These are phyloP conservation scores for Gossypium thurberi DNA, from an alignment of 345 rosid species.

Conservation along the genomic window DNA sequence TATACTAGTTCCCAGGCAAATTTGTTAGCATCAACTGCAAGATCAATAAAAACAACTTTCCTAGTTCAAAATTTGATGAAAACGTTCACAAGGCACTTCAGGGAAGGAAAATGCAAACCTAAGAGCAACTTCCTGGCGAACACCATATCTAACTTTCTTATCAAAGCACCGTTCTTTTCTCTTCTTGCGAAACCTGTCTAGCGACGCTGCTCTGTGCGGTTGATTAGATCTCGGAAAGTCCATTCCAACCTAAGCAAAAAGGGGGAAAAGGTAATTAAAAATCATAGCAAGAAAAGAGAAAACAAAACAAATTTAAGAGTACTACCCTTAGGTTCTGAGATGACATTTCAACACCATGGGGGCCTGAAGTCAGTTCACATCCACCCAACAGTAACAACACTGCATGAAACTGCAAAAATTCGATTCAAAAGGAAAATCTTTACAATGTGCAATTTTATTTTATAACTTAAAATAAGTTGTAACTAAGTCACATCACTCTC, in stretches of 20 bases:
- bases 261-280: background rate
- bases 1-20: background rate
- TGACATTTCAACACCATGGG: slow-evolving; percentile 46
- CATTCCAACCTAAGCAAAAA: slow-evolving; percentile 34
- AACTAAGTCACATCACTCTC: background rate
- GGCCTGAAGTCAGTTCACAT: slow-evolving; percentile 60
- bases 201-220: slow-evolving; percentile 83
- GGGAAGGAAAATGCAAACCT: slow-evolving; percentile 37
- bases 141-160: slow-evolving; percentile 90
- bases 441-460: background rate
- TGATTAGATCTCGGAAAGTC: slow-evolving; percentile 65
- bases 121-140: slow-evolving; percentile 95
- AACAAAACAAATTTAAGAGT: background rate
- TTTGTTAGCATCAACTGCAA: background rate
- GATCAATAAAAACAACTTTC: background rate
- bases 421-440: background rate
- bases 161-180: slow-evolving; percentile 86
- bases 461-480: background rate
- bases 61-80: background rate
- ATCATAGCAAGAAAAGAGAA: slow-evolving; percentile 3
- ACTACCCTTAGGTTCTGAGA: slow-evolving; percentile 55
- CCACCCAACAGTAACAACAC: slow-evolving; percentile 73
- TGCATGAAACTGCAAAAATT: slow-evolving; percentile 54
- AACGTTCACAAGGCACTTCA: background rate
- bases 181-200: slow-evolving; percentile 86